Conservation (phyloP, 805 yeast species). For the Cyberlindnera galapagoensis region DNA sequence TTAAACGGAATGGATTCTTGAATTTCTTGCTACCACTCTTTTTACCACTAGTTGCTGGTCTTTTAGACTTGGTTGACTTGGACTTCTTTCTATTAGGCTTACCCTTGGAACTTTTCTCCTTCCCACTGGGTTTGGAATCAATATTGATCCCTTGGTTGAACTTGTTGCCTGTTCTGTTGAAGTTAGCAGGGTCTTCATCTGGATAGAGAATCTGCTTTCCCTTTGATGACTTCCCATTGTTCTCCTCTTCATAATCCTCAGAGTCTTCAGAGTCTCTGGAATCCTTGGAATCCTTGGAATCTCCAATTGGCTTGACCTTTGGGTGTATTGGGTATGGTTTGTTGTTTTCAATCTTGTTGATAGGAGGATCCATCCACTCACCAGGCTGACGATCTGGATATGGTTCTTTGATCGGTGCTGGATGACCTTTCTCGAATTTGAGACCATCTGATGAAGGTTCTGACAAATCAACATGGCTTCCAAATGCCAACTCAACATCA, state of each 20-base stretch:
- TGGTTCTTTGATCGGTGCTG: conserved; percentile 2
- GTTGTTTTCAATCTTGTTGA: conserved; percentile 3
- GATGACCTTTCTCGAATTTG: conserved; percentile 4
- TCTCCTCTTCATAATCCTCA: background rate
- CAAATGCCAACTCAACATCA: background rate
- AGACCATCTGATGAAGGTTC: background rate
- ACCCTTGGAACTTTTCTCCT: background rate
- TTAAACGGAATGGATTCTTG: too few species aligned
- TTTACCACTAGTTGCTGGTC: too few species aligned
- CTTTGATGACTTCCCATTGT: background rate
- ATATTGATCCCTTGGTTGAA: background rate
- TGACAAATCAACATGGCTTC: background rate
- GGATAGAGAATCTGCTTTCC: conserved; percentile 1
- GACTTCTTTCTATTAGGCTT: background rate
- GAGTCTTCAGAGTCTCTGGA: background rate
- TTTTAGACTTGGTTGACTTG: background rate
- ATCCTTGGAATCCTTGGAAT: background rate
- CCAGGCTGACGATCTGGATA: conserved; percentile 6
- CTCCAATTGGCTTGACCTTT: background rate
- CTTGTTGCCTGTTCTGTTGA: background rate
- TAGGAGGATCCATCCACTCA: conserved; percentile 5
- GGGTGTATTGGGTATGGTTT: conserved; percentile 1
- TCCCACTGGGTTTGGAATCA: background rate
- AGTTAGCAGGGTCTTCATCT: background rate
- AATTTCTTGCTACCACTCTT: too few species aligned